Evolutionary conservation across 2,329 filamentous ascomycete species (phyloP).

Genomic region (Paecilomyces niveus): DNA sequence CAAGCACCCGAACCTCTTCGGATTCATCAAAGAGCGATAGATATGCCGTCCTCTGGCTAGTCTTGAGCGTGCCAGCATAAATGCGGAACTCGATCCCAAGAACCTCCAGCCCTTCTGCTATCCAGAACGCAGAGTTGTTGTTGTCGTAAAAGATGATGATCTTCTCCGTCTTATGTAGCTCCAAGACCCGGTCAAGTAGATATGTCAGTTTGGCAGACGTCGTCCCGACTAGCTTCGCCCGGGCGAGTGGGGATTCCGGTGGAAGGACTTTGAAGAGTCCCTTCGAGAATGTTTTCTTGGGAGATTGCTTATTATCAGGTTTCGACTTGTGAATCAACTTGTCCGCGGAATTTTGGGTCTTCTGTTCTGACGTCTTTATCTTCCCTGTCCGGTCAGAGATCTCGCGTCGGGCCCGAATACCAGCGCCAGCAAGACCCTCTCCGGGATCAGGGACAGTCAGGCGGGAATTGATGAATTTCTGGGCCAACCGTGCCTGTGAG

Average conservation of each 20-base stretch:
- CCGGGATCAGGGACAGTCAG: conserved; percentile 29
- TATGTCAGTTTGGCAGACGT: conserved; percentile 84
- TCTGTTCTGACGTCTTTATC: conserved; percentile 12
- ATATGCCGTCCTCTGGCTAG: conserved; percentile 62
- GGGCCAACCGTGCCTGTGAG: conserved; percentile 49
- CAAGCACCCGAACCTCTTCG: conserved; percentile 63
- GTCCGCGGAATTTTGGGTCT: conserved; percentile 10
- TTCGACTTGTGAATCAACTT: conserved; percentile 17
- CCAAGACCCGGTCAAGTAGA: conserved; percentile 63
- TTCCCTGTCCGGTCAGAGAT: conserved; percentile 14
- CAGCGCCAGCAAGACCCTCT: conserved; percentile 34
- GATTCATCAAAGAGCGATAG: conserved; percentile 70
- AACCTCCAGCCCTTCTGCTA: conserved; percentile 74
- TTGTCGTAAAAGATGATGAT: conserved; percentile 90
- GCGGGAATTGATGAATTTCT: conserved; percentile 44
- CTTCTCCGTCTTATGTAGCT: conserved; percentile 66
- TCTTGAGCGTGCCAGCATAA: conserved; percentile 48
- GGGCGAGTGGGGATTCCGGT: conserved; percentile 47
- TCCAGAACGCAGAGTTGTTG: conserved; percentile 78
- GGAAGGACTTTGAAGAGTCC: conserved; percentile 21
- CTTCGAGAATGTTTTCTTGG: conserved; percentile 24
- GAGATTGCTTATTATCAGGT: conserved; percentile 14
- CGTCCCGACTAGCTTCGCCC: conserved; percentile 65
- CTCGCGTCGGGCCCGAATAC: conserved; percentile 28
- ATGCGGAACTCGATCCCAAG: conserved; percentile 56